Base-by-base conservation (phyloP, 2,329 filamentous ascomycete species). In the Exophiala xenobiotica region DNA sequence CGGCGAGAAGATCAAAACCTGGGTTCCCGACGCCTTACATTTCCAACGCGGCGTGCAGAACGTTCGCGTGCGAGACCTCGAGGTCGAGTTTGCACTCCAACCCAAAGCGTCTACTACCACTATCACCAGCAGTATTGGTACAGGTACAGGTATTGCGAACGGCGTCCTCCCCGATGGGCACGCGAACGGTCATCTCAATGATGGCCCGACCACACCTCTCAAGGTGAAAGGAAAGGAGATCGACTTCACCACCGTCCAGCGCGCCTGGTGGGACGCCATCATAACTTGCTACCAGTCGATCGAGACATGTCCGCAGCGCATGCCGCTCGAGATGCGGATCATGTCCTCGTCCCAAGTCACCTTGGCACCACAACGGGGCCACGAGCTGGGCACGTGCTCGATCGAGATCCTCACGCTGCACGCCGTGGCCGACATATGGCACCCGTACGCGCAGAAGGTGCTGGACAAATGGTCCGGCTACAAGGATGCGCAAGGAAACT, bases 191-290 rank as follows among this genome's bases (percentile, higher is more conserved):
- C 4, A 4, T 31, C 11, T 31, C 27, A 31, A 31, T 31, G 26
- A 45, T 20, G 41, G 27, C 11, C n/a, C n/a, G 20, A 8, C 12
- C 19, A 12, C n/a, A 39, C 26, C n/a, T 20, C 22, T 31, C 23
- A 64, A 38, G 19, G 27, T 41, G 12, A 27, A 18, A 31, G 19
- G 27, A 29, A 37, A 6, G 14, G 24, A 19, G 3, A 27, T 39
- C 1, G 74, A 78, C 63, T 75, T 68, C 57, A 65, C 61, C 8
- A 61, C 72, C 16, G 70, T 76, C 1, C 72, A 73, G 46, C 66
- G 67, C 3, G 75, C 74, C 0, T 78, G 75, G 75, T 78, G 75
- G 75, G 75, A 77, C 48, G 72, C 72, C 11, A 76, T 78, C 54
- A 45, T 55, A 8, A 22, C 55, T 9, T 54, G 51, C 31, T 58